These are phyloP conservation scores for Peniophora sp. DNA, from an alignment of 1,284 basidiomycete genomes.

Conservation along the genomic window DNA sequence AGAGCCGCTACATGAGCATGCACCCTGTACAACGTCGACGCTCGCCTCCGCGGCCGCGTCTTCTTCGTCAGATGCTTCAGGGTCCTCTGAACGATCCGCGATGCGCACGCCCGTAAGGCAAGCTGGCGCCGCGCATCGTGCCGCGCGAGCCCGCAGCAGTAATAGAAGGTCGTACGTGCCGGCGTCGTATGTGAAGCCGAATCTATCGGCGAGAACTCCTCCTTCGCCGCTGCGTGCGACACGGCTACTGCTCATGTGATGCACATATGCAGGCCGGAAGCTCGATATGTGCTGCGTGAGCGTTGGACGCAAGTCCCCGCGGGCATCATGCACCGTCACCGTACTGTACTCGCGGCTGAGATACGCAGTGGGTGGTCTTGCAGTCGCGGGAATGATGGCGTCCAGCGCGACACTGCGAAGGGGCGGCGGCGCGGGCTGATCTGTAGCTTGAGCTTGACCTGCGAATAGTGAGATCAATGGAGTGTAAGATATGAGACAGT, in stretches of 20 bases:
- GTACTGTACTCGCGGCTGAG: slow-evolving; percentile 67
- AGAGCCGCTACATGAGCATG: slow-evolving; percentile 48
- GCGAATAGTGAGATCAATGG: neutral
- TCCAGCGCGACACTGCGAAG: slow-evolving; percentile 76
- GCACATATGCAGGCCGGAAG: slow-evolving; percentile 13
- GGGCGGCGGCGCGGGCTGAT: slow-evolving; percentile 17
- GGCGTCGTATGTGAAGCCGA: slow-evolving; percentile 91
- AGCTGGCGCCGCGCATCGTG: slow-evolving; percentile 69
- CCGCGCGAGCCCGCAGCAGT: slow-evolving; percentile 66
- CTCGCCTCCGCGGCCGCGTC: slow-evolving; percentile 19
- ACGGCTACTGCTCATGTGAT: too few species aligned
- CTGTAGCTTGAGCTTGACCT: neutral
- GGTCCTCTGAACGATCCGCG: slow-evolving; percentile 70
- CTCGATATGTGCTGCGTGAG: slow-evolving; percentile 44
- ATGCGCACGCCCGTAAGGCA: slow-evolving; percentile 84
- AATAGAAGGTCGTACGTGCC: slow-evolving; percentile 76
- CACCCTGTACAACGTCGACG: slow-evolving; percentile 54
- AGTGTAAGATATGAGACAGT: neutral
- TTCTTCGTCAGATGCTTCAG: slow-evolving; percentile 64
- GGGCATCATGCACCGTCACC: slow-evolving; percentile 63
- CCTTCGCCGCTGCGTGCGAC: slow-evolving; percentile 23
- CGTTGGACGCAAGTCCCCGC: slow-evolving; percentile 49
- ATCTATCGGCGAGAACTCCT: slow-evolving; percentile 81
- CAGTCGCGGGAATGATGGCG: slow-evolving; percentile 79
- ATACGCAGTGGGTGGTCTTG: slow-evolving; percentile 83